These are phyloP conservation scores for Friedmanniomyces endolithicus DNA, from an alignment of 495 filamentous ascomycete species.

Conservation along the genomic window DNA sequence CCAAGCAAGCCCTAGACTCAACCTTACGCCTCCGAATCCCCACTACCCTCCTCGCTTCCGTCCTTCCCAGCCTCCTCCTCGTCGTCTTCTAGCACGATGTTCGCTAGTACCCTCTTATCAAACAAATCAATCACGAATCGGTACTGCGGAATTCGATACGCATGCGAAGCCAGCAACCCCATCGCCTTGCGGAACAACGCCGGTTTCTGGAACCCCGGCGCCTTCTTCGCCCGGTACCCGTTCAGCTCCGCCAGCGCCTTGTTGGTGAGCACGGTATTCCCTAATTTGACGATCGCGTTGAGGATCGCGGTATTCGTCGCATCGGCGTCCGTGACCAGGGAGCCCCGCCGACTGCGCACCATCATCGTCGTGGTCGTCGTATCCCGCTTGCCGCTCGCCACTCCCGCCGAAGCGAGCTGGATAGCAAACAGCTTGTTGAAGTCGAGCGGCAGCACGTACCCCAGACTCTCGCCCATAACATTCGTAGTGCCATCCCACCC, in stretches of 20 bases:
- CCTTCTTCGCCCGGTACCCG: conserved; percentile 52
- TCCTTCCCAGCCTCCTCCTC: conserved; percentile 28
- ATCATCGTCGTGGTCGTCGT: conserved; percentile 17
- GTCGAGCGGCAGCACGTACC: conserved; percentile 71
- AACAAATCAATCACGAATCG: conserved; percentile 88
- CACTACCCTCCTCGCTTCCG: neutral
- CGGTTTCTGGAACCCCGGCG: conserved; percentile 59
- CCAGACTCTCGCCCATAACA: conserved; percentile 66
- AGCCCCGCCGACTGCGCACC: conserved; percentile 4
- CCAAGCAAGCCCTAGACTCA: too few relatives aligned
- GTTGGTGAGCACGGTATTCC: conserved; percentile 77
- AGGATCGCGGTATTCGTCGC: conserved; percentile 59
- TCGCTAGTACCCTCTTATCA: conserved; percentile 72
- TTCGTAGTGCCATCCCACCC: conserved; percentile 91
- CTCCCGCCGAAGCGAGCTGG: neutral
- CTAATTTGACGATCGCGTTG: conserved; percentile 68
- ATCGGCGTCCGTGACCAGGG: conserved; percentile 45
- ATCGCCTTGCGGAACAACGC: conserved; percentile 74
- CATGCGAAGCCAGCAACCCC: conserved; percentile 73
- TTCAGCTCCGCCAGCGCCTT: conserved; percentile 61
- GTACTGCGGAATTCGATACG: conserved; percentile 71
- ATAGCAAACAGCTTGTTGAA: conserved; percentile 57
- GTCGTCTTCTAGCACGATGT: conserved; percentile 62
- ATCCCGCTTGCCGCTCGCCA: neutral
- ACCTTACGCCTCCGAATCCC: too few relatives aligned